Conservation (phyloP, 352 stramenopile species). For the Pythium phragmitis region DNA sequence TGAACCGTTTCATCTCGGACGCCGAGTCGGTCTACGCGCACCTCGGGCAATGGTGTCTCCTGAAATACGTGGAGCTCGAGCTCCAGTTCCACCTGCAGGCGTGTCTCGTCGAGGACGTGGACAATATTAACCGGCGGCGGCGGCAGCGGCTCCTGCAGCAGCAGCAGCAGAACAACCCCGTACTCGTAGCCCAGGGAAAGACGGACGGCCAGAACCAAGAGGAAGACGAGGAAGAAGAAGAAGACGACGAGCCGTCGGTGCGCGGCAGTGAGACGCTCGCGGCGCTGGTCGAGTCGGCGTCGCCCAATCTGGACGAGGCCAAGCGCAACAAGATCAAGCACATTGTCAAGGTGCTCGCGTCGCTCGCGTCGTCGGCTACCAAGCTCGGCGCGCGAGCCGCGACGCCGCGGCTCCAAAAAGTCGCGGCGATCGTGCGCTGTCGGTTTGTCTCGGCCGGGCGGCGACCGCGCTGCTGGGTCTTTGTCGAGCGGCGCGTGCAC, state of each 20-base stretch:
- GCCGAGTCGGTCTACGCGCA: constrained; percentile 60
- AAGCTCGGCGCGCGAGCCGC: constrained; percentile 40
- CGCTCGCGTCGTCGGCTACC: constrained; percentile 34
- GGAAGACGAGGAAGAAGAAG: constrained; percentile 34
- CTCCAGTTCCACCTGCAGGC: constrained; percentile 70
- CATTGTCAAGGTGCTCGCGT: constrained; percentile 63
- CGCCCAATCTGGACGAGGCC: constrained; percentile 39
- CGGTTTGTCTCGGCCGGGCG: constrained; percentile 27
- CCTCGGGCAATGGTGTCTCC: constrained; percentile 73
- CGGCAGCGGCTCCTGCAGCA: constrained; percentile 28
- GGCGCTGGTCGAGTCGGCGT: constrained; percentile 24
- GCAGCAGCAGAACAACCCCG: constrained; percentile 10
- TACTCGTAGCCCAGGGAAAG: not conserved
- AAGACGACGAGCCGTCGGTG: not conserved
- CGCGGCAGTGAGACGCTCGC: constrained; percentile 31
- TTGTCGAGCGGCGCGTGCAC: constrained; percentile 69
- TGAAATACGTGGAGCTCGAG: constrained; percentile 81
- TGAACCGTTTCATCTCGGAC: constrained; percentile 71
- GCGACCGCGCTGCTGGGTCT: constrained; percentile 48
- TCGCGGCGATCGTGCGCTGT: constrained; percentile 42
- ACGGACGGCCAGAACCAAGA: constrained; percentile 19
- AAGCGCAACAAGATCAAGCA: constrained; percentile 38
- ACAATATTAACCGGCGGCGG: constrained; percentile 58
- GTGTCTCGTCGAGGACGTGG: constrained; percentile 54
- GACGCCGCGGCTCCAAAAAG: constrained; percentile 59